Percentiles rank a stretch among this genome's conserved stretches.
phyloP scores from a whole-genome alignment of 2,329 filamentous ascomycete species.

The Alternaria dauci region DNA sequence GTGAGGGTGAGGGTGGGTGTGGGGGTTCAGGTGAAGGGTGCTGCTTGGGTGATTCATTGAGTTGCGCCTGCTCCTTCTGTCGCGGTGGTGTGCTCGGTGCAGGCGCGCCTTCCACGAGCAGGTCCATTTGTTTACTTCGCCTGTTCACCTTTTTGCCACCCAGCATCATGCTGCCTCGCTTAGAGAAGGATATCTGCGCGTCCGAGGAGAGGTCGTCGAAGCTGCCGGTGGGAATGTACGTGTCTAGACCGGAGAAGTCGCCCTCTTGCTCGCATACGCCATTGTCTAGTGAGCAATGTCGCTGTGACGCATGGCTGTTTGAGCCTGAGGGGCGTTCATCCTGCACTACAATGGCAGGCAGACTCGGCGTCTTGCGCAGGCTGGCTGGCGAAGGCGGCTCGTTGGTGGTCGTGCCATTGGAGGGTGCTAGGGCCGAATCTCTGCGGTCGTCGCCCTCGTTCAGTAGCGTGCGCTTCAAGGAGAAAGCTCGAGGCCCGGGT shows the following conservation, averaged over 20 bases:
- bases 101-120: slow-evolving; percentile 30
- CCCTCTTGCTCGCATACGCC: slow-evolving; percentile 18
- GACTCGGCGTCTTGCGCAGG: slow-evolving; percentile 51
- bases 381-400: slow-evolving; percentile 41
- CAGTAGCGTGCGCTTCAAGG: slow-evolving; percentile 42
- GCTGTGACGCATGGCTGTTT: slow-evolving; percentile 10
- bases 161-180: slow-evolving; percentile 66
- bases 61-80: slow-evolving; percentile 24
- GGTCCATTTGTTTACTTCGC: slow-evolving; percentile 42
- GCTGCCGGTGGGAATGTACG: slow-evolving; percentile 63
- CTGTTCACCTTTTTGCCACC: slow-evolving; percentile 60
- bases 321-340: slow-evolving; percentile 40
- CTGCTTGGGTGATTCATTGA: slow-evolving; percentile 18
- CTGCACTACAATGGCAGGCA: slow-evolving; percentile 57
- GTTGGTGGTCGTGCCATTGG: slow-evolving; percentile 44
- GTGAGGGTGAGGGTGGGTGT: slow-evolving; percentile 14
- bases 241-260: slow-evolving; percentile 60
- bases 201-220: slow-evolving; percentile 62
- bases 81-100: slow-evolving; percentile 25
- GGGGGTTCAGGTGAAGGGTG: slow-evolving; percentile 17
- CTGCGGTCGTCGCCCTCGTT: slow-evolving; percentile 48
- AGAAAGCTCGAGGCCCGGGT: slow-evolving; percentile 45
- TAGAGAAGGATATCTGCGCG: slow-evolving; percentile 65
- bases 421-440: slow-evolving; percentile 53
- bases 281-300: slow-evolving; percentile 20